Base-by-base conservation (phyloP, 1,284 basidiomycete species). In the Ganoderma sp. region DNA sequence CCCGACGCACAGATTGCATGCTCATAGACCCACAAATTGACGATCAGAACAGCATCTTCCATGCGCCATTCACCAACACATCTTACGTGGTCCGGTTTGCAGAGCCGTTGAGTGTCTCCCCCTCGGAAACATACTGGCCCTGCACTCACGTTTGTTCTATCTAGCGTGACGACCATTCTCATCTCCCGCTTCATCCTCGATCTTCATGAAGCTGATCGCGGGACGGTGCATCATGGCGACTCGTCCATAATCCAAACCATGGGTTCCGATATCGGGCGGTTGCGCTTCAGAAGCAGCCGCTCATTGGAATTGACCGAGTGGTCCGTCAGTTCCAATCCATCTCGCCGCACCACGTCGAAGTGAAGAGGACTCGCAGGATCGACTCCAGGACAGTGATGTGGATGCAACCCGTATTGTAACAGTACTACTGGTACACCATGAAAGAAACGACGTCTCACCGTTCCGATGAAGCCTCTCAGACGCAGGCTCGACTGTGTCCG, bases 381-480 rank as follows among this genome's bases (percentile, higher is more conserved):
- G 32, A 32, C 32, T 32, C 32, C 32, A 32, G 32, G 1, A 32
- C 32, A 32, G 2, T 2, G 3, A 32, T 32, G 32, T 32, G 32
- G 32, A 2, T 32, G 32, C 32, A 32, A 32, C 32, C 32, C 32
- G 32, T 32, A 32, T 2, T 32, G 32, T 32, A 32, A 32, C 5
- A 32, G 32, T 32, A 32, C 32, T 32, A 32, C 32, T 32, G 5
- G 32, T 32, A 32, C 5, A 32, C 4, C 32, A 32, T 32, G 28
- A 32, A 32, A 32, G 28, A 32, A 32, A 32, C 28, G 28, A 32
- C 28, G 86, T 1, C 75, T 92, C 66, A 79, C 78, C 3, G 83
- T 88, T 10, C 84, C 90, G 1, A 57, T 78, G 4, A 76, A 79
- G 25, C 89, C 89, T 75, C 67, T 74, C 56, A 73, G 76, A 74